These are phyloP conservation scores for Pythium vanterpoolii DNA, from an alignment of 352 stramenopile species.

Conservation along the genomic window DNA sequence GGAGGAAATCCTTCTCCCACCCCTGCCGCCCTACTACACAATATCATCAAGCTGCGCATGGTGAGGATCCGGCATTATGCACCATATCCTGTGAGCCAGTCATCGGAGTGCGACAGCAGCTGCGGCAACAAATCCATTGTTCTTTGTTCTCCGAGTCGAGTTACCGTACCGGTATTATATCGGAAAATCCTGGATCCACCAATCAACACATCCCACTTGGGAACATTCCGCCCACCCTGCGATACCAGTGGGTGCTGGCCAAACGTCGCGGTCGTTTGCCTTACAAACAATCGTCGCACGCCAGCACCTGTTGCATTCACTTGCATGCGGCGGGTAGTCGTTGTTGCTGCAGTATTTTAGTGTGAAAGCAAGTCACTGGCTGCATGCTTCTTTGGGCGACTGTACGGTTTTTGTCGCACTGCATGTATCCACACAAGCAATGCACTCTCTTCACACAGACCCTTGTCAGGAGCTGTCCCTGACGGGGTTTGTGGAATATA, in stretches of 20 bases:
- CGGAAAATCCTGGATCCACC: neutral
- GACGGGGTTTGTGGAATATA: too few relatives aligned
- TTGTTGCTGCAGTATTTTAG: conserved; percentile 7
- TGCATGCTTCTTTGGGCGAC: neutral
- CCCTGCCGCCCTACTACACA: too few relatives aligned
- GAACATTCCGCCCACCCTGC: conserved; percentile 12
- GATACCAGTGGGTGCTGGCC: too few relatives aligned
- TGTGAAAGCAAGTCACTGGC: conserved; percentile 3
- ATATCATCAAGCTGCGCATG: too few relatives aligned
- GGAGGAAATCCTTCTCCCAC: neutral
- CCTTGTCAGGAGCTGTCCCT: too few relatives aligned
- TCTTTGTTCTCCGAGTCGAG: conserved; percentile 7
- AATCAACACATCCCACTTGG: conserved; percentile 10
- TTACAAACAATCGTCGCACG: conserved; percentile 3
- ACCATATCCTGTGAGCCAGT: neutral
- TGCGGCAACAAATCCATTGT: neutral
- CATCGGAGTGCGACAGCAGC: conserved; percentile 2
- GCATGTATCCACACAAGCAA: too few relatives aligned
- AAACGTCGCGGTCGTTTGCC: conserved; percentile 13
- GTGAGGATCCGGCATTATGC: too few relatives aligned
- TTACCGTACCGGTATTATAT: conserved; percentile 3
- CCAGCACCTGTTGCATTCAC: neutral
- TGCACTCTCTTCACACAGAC: too few relatives aligned
- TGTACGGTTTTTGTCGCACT: too few relatives aligned
- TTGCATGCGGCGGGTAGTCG: neutral